A percentile compares a stretch with the other conserved stretches of the same genome.
phyloP scores from a whole-genome alignment of 495 filamentous ascomycete genomes.

The Aspergillus homomorphus region DNA sequence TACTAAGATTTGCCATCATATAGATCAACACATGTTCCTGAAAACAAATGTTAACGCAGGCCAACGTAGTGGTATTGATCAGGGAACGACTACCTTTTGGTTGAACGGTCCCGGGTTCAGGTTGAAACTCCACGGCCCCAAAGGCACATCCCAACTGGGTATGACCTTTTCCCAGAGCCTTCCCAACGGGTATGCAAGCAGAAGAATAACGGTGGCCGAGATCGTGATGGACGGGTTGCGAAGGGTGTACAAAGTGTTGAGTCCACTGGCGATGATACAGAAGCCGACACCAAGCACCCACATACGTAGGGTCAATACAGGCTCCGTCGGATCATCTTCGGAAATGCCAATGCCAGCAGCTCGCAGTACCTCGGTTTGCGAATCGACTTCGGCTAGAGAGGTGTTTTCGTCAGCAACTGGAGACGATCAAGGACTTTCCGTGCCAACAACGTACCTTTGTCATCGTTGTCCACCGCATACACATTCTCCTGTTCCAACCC shows the following conservation, averaged over 20 bases:
- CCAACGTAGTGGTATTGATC: neutral
- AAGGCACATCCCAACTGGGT: slow-evolving; percentile 46
- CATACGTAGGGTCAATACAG: slow-evolving; percentile 60
- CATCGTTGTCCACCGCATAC: neutral
- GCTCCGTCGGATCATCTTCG: slow-evolving; percentile 28
- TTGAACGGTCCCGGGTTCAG: slow-evolving; percentile 70
- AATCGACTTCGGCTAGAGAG: slow-evolving; percentile 18
- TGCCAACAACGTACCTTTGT: neutral
- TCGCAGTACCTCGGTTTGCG: slow-evolving; percentile 22
- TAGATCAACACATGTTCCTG: slow-evolving; percentile 66
- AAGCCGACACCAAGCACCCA: slow-evolving; percentile 62
- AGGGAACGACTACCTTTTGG: slow-evolving; percentile 26
- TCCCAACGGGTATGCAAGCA: slow-evolving; percentile 64
- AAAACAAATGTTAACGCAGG: neutral
- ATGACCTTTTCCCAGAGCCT: slow-evolving; percentile 48
- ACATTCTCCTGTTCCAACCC: neutral
- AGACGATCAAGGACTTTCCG: neutral
- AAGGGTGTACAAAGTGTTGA: slow-evolving; percentile 65
- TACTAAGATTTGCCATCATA: slow-evolving; percentile 54
- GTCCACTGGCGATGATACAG: slow-evolving; percentile 54
- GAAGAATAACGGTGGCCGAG: slow-evolving; percentile 57
- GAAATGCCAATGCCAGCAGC: slow-evolving; percentile 26
- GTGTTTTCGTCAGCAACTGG: neutral
- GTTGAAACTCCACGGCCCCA: slow-evolving; percentile 47
- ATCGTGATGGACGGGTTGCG: slow-evolving; percentile 51